Evolutionary conservation across 768 basidiomycete species (phyloP), one percentile per base, ranked within the genome.

Genomic region (Rhodotorula toruloides): DNA sequence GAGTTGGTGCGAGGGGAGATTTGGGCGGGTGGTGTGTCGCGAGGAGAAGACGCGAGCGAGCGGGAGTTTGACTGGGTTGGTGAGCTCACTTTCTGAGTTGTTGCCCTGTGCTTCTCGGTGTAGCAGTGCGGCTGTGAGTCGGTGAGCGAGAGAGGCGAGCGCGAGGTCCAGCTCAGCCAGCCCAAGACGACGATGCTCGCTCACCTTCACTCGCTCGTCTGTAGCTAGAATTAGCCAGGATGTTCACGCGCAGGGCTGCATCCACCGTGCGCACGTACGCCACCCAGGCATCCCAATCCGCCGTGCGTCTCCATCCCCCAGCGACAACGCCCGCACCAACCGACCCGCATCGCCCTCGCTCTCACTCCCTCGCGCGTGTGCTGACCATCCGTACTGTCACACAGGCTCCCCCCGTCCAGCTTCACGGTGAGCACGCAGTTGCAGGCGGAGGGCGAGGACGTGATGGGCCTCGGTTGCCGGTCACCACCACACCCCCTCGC

Each of bases 251-350:
- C 57, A 53, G 52, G 43, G 48, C 53, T 34, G 22, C 48, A 47
- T 50, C 50, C 27, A 43, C 57, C 31, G 70, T 67, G 52, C 42
- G 71, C 37, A 7, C 55, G 32, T 72, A 69, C 67, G 71, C 71
- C 48, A 69, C 71, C 57, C 56, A 66, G 58, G 57, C 65, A 6
- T 19, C 63, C 25, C 21, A 37, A 17, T 61, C 62, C 63, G 47
- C 32, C 36, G 63, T 61, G 25, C 25, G 52, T 47, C 53, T 19
- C 29, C 37, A 11, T 39, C 21, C 32, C 40, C 46, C 47, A 44
- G 40, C 61, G 61, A 29, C 55, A 59, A 44, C 46, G 9, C 25
- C 22, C 49, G n/a, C 27, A 32, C 36, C 19, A 19, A 19, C 36
- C 21, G 36, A n/a, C 53, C 52, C 42, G 16, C 22, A 11, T n/a